Conservation (phyloP, 139 green algal species). For the Tetradesmus obliquus region DNA sequence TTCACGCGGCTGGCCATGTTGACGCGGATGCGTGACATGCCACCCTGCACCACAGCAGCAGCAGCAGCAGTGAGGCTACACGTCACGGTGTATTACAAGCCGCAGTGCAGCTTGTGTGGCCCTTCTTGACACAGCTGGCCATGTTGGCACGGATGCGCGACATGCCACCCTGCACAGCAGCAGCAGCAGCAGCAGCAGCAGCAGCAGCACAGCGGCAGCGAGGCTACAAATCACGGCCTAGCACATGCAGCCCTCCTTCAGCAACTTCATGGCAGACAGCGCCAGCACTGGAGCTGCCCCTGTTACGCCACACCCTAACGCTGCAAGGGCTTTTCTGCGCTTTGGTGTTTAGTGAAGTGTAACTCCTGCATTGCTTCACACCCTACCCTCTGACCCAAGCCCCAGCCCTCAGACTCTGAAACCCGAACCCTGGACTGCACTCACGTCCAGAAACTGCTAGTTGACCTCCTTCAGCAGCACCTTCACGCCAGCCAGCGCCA, state of each 20-base stretch:
- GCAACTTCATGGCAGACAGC: not conserved
- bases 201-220: no score
- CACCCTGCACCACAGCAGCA: constrained; percentile 60
- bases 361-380: no score
- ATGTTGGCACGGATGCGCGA: constrained; percentile 92
- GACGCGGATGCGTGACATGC: constrained; percentile 84
- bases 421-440: not conserved
- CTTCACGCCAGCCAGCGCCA: constrained; percentile 76
- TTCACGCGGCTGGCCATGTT: constrained; percentile 92
- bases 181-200: no score
- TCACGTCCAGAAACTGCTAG: constrained; percentile 91
- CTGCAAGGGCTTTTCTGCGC: no score
- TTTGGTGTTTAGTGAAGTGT: no score
- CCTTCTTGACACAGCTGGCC: constrained; percentile 90
- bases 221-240: constrained; percentile 62
- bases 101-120: constrained; percentile 50
- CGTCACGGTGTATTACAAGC: not conserved
- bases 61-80: not conserved
- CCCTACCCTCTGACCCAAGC: no score
- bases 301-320: no score
- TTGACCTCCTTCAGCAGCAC: constrained; percentile 98
- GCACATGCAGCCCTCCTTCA: constrained; percentile 86
- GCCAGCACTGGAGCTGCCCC: no score
- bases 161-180: constrained; percentile 75
- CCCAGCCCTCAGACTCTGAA: no score